A percentile compares a stretch with the other conserved stretches of the same genome.
phyloP scores from a whole-genome alignment of 345 rosid species.

The Viola odorata region DNA sequence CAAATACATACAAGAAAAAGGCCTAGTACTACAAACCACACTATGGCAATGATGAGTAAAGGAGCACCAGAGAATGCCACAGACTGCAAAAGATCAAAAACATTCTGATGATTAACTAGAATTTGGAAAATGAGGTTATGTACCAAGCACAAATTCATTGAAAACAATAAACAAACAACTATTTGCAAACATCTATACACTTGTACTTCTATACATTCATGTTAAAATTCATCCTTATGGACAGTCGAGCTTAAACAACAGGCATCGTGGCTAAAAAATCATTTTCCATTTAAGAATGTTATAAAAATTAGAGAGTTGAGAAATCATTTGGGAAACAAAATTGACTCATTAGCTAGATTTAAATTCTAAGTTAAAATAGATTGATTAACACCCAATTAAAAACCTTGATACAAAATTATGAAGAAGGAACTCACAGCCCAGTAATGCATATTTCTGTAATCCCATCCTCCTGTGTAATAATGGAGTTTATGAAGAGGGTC shows the following conservation, averaged over 20 bases:
- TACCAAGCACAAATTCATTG: too few relatives aligned
- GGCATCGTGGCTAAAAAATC: too few relatives aligned
- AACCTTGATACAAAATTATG: background rate
- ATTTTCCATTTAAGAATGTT: background rate
- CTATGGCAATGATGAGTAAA: constrained; percentile 31
- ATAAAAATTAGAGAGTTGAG: background rate
- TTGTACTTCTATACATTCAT: too few relatives aligned
- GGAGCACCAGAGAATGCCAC: constrained; percentile 47
- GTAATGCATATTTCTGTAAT: constrained; percentile 17
- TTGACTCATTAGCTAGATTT: background rate
- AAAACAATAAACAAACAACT: too few relatives aligned
- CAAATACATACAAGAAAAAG: constrained; percentile 29
- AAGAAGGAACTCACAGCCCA: constrained; percentile 18
- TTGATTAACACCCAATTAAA: background rate
- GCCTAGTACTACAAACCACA: constrained; percentile 46
- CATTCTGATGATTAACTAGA: too few relatives aligned
- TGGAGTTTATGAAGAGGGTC: constrained; percentile 16
- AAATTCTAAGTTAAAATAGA: too few relatives aligned
- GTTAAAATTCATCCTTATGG: too few relatives aligned
- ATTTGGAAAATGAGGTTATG: too few relatives aligned
- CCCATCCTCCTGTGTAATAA: constrained; percentile 28
- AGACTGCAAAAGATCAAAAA: constrained; percentile 30
- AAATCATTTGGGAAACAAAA: background rate
- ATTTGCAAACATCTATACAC: too few relatives aligned
- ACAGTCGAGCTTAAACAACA: too few relatives aligned